These are phyloP conservation scores for Silene uniflora DNA, from an alignment of 148 eudicot species.

Conservation along the genomic window DNA sequence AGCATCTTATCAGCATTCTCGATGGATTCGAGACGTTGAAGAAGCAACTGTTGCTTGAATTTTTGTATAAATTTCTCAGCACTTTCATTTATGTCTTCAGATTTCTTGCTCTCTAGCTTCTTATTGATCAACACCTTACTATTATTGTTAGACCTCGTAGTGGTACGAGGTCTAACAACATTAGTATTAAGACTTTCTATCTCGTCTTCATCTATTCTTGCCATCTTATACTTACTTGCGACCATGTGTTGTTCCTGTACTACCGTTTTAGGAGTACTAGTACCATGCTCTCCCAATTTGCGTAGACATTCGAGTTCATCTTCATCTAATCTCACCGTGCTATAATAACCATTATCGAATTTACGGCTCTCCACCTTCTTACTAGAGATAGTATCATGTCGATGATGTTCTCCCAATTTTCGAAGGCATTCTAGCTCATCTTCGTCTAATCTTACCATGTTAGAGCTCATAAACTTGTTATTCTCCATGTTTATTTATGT, in stretches of 20 bases:
- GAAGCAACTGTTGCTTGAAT: slow-evolving; percentile 56
- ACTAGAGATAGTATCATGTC: neutral
- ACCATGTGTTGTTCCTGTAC: neutral
- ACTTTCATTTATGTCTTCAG: slow-evolving; percentile 52
- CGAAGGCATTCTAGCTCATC: neutral
- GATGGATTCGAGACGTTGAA: slow-evolving; percentile 78
- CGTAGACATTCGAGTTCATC: slow-evolving; percentile 8
- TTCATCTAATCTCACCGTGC: neutral
- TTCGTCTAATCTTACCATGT: neutral
- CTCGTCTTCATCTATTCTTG: slow-evolving; percentile 24
- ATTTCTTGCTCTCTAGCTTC: slow-evolving; percentile 29
- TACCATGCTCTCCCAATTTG: neutral
- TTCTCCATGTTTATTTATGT: neutral
- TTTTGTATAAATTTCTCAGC: slow-evolving; percentile 73
- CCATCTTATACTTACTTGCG: slow-evolving; percentile 8
- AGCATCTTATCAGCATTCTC: slow-evolving; percentile 66
- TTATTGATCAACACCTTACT: neutral
- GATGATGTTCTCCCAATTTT: neutral
- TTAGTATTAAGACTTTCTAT: neutral
- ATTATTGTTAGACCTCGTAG: neutral
- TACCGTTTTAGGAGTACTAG: neutral
- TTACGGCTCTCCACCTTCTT: neutral
- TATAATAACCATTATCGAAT: neutral
- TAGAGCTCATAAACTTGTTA: neutral
- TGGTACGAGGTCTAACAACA: neutral